Conservation (phyloP, 345 rosid genomes). For the Populus ilicifolia region DNA sequence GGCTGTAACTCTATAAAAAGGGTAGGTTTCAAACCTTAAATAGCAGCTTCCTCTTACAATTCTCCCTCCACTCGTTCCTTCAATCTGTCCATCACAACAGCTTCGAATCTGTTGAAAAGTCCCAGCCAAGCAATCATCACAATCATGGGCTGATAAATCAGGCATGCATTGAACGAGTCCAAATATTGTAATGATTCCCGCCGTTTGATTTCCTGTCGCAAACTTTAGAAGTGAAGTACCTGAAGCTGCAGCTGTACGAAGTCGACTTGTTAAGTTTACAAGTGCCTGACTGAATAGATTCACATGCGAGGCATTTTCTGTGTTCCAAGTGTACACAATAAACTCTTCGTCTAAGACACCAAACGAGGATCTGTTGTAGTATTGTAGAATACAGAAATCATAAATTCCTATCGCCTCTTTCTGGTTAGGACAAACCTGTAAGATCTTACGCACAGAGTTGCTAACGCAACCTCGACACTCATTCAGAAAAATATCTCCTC, state of each 20-base stretch:
- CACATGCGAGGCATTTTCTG: neutral
- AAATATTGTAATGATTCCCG: constrained; percentile 11
- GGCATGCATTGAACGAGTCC: constrained; percentile 49
- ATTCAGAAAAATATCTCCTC: neutral
- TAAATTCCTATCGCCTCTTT: constrained; percentile 10
- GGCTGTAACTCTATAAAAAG: neutral
- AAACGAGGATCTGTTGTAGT: constrained; percentile 8
- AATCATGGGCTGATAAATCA: constrained; percentile 31
- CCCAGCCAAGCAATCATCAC: constrained; percentile 21
- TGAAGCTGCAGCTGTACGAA: constrained; percentile 10
- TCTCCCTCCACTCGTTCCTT: neutral
- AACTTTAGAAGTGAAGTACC: constrained; percentile 24
- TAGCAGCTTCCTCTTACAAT: constrained; percentile 1
- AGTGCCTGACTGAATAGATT: constrained; percentile 9
- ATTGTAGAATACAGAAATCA: constrained; percentile 6
- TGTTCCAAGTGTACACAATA: too few relatives aligned
- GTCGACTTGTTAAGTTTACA: neutral
- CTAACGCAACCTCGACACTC: neutral
- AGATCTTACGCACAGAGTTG: neutral
- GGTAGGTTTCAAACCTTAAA: constrained; percentile 1
- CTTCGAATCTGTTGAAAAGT: neutral
- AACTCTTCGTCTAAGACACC: neutral
- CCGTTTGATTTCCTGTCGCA: constrained; percentile 7
- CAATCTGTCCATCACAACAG: neutral
- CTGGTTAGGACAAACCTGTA: constrained; percentile 9